Evolutionary conservation across 2,329 filamentous ascomycete genomes (phyloP), one percentile per base, ranked within the genome.

Genomic region (Seiridium cupressi): DNA sequence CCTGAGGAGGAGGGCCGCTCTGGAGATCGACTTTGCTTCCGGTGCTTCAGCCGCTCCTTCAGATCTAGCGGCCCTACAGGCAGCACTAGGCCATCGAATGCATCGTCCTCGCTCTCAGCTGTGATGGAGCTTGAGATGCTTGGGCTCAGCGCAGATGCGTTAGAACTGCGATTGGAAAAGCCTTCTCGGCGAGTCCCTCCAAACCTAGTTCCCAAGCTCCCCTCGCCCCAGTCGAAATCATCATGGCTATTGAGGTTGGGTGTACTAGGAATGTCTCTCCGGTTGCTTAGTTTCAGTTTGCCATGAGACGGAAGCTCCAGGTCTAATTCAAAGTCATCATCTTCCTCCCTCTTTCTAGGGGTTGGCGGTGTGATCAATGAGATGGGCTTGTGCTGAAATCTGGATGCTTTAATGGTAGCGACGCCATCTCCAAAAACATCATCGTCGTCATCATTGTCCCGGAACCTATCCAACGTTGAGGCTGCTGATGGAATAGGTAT

Each of bases 201-300:
- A 76, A 93, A 94, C 60, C 94, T 86, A 49, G 94, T 96, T 44
- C 94, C 93, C 61, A 97, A 81, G 72, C 93, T 97, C 59, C 93
- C 93, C 76, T 98, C 95, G 57, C 90, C 92, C 90, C 94, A 96
- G 71, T 97, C 93, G 66, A 96, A 87, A 63, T 97, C 93, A 57
- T 96, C 92, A 61, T 80, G 74, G 55, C 79, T 77, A 63, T 82
- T 84, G 36, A 79, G 74, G 11, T 82, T 81, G 4, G 88, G 85
- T 3, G 87, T 88, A 68, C 84, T 86, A 26, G 88, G 84, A 42
- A 86, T 84, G 42, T 90, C 85, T 68, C 78, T 81, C 61, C 78
- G 80, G 46, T 82, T 85, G 6, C 86, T 87, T 40, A 93, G 79
- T 67, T 81, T 86, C 40, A 93, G 76, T 65, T 87, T 84, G 46